phyloP scores from a whole-genome alignment of 2,329 filamentous ascomycete species.

The Fusarium pilosicola region DNA sequence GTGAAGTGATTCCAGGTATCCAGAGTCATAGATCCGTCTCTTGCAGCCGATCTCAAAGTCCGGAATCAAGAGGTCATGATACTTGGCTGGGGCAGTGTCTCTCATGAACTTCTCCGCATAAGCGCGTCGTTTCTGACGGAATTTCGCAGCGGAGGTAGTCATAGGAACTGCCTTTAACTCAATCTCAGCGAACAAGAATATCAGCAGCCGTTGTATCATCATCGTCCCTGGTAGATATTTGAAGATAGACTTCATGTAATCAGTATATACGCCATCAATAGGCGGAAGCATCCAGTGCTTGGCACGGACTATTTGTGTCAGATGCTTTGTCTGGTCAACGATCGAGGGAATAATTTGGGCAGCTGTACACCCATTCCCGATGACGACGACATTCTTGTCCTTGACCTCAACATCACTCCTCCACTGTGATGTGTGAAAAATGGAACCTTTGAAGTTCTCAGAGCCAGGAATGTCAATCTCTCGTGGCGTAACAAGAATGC shows the following conservation, averaged over 20 bases:
- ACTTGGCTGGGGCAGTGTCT: neutral
- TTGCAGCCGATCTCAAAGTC: neutral
- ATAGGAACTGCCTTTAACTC: neutral
- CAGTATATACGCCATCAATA: neutral
- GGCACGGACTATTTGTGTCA: neutral
- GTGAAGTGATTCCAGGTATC: neutral
- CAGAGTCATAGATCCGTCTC: neutral
- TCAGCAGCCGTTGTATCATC: neutral
- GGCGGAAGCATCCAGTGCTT: slow-evolving; percentile 1
- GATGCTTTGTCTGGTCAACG: neutral
- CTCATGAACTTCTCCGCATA: neutral
- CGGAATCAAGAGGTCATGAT: neutral
- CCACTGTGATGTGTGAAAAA: neutral
- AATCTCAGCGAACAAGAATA: neutral
- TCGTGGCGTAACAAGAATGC: neutral
- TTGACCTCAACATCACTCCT: neutral
- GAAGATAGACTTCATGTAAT: neutral
- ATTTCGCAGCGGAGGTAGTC: neutral
- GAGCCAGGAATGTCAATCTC: neutral
- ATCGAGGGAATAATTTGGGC: neutral
- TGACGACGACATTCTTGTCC: neutral
- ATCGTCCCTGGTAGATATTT: neutral
- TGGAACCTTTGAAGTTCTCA: neutral
- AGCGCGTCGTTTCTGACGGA: neutral
- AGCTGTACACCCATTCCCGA: neutral